A percentile compares a stretch with the other conserved stretches of the same genome.
Evolutionary conservation across 2,329 filamentous ascomycete species (phyloP).

Genomic region (Tolypocladium pustulatum): DNA sequence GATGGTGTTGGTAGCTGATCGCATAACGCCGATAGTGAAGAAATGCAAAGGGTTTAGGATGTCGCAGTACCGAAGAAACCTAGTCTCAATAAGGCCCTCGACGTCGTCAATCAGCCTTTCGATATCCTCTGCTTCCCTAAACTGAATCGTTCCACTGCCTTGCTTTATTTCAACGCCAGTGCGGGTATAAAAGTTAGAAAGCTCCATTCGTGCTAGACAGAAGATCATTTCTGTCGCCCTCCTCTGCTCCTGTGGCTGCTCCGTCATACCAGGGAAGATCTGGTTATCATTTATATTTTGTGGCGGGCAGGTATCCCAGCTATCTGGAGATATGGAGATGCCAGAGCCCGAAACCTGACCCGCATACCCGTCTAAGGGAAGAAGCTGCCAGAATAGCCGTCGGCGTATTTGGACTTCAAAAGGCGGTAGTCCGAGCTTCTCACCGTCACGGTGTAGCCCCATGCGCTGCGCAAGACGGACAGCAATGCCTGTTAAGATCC

Average conservation of each 20-base stretch:
- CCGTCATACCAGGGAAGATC: neutral
- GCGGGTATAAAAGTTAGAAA: neutral
- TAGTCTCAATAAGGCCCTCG: neutral
- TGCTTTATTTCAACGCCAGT: neutral
- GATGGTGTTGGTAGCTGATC: neutral
- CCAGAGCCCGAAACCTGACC: neutral
- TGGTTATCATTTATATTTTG: neutral
- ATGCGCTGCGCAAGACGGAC: neutral
- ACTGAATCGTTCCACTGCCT: neutral
- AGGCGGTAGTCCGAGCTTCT: neutral
- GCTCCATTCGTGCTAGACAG: neutral
- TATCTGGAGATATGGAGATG: neutral
- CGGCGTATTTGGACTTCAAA: neutral
- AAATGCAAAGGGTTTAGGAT: neutral
- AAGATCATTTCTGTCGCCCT: neutral
- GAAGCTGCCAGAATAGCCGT: neutral
- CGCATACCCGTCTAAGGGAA: neutral
- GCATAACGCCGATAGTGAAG: neutral
- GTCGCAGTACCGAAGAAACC: neutral
- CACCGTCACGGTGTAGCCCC: neutral
- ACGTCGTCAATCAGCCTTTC: neutral
- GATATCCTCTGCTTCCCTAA: neutral
- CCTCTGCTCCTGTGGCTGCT: neutral
- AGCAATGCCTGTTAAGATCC: neutral
- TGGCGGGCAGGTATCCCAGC: neutral